phyloP scores from a whole-genome alignment of 306 rosid species.

The Castanopsis chinensis region DNA sequence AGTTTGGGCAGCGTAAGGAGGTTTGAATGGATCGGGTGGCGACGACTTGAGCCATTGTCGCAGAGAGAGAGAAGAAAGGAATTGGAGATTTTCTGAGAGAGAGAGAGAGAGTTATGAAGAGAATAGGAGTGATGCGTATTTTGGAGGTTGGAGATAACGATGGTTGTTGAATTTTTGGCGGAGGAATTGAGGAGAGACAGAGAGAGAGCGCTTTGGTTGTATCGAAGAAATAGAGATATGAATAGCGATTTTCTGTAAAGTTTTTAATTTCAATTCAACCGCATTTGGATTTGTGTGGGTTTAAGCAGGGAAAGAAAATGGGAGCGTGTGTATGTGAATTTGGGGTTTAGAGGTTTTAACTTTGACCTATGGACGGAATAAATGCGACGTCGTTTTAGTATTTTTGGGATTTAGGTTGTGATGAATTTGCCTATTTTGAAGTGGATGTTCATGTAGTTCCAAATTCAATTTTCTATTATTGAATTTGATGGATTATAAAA shows the following conservation, averaged over 20 bases:
- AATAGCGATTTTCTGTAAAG: not conserved
- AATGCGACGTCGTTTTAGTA: not conserved
- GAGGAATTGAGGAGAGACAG: constrained; percentile 40
- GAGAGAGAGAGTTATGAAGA: not conserved
- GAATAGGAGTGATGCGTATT: not conserved
- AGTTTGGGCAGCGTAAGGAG: constrained; percentile 39
- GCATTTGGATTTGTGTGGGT: not conserved
- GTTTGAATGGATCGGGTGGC: constrained; percentile 67
- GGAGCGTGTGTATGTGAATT: not conserved
- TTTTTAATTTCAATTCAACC: not conserved
- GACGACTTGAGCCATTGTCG: constrained; percentile 70
- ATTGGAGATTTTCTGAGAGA: constrained; percentile 1
- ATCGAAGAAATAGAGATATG: constrained; percentile 37
- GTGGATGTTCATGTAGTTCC: no score
- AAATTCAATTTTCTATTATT: no score
- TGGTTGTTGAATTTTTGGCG: constrained; percentile 49
- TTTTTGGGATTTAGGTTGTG: no score
- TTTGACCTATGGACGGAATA: not conserved
- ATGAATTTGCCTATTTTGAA: no score
- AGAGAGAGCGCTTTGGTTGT: constrained; percentile 45
- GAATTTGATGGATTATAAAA: no score
- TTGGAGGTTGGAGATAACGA: constrained; percentile 47
- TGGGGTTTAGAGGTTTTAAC: not conserved
- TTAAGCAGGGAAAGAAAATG: not conserved
- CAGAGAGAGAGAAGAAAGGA: constrained; percentile 9